phyloP scores from a whole-genome alignment of 1,139 yeast genomes.

The Candida sanyaensis region DNA sequence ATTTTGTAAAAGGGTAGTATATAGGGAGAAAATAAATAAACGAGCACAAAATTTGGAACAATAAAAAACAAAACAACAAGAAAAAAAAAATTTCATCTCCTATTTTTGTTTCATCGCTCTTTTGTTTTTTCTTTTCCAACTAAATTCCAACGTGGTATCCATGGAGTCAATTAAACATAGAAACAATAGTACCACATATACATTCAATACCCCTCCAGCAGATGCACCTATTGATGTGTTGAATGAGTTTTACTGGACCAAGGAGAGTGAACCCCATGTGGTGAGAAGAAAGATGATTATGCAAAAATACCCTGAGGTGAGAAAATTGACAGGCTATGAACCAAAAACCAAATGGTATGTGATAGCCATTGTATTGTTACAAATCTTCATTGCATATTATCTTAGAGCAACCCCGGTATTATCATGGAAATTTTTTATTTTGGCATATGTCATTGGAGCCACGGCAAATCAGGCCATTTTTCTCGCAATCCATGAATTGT shows the following conservation, averaged over 20 bases:
- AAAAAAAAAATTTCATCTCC: not conserved
- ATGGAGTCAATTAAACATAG: slow-evolving; percentile 32
- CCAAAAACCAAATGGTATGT: slow-evolving; percentile 82
- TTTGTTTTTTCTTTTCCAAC: not conserved
- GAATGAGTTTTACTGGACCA: slow-evolving; percentile 81
- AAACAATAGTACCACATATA: slow-evolving; percentile 32
- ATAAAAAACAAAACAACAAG: not conserved
- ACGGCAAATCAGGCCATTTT: slow-evolving; percentile 83
- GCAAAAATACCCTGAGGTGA: slow-evolving; percentile 74
- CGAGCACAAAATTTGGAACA: not conserved
- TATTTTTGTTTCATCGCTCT: not conserved
- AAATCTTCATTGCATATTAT: slow-evolving; percentile 60
- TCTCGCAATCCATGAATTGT: slow-evolving; percentile 84
- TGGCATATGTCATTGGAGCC: slow-evolving; percentile 82
- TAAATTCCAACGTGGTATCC: not conserved
- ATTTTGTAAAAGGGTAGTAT: too few relatives aligned
- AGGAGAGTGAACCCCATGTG: slow-evolving; percentile 79
- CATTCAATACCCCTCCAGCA: slow-evolving; percentile 45
- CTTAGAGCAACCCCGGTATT: slow-evolving; percentile 58
- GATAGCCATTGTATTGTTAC: slow-evolving; percentile 61
- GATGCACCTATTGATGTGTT: slow-evolving; percentile 42
- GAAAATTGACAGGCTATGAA: slow-evolving; percentile 82
- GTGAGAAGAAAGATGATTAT: slow-evolving; percentile 71
- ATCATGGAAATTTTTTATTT: slow-evolving; percentile 54
- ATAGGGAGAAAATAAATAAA: not conserved